Base-by-base conservation (phyloP, 2,329 filamentous ascomycete species). In the Claviceps sp. region DNA sequence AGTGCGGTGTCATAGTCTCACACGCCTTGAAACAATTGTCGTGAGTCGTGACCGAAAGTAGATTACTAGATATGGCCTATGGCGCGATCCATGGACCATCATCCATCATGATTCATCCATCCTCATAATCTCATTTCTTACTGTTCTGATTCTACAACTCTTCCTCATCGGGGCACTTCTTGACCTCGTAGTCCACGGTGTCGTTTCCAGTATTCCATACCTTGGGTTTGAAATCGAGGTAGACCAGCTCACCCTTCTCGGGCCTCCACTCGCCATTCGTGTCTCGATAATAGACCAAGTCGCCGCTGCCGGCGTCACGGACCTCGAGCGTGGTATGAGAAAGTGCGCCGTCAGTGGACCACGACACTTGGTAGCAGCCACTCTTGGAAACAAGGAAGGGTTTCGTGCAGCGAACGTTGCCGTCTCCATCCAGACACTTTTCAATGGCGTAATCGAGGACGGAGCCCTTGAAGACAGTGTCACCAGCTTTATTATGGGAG, bases 211-310 rank as follows among this genome's bases (percentile, higher is more conserved):
- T 68, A 43, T 63, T 65, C 51, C 65, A 66, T 2, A 74, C 55
- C 64, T 72, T 74, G 16, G 71, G 70, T 55, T 70, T 71, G 55
- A 73, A 73, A 53, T 73, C 71, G 40, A 73, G 53, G 36, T 72
- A 72, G 3, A 72, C 69, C 20, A 71, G 60, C 63, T 72, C 70
- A 9, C 61, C 61, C 64, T 72, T 72, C 56, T 71, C 66, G 0
- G 69, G 65, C 2, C 58, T 69, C 71, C 71, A 74, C 38, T 71
- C 61, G 20, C 70, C 71, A 58, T 73, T 61, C 20, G 70, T 72
- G 54, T 74, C 70, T 14, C 70, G 61, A 54, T 72, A 73, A 56
- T 62, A 73, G 5, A 73, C 70, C 14, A 73, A 53, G 58, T 73
- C 68, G 46, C 58, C 60, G 44, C 64, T 62, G 1, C 62, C 68